Evolutionary conservation across 129 eudicot species (phyloP).

Genomic region (Rutidosis leptorrhynchoides): DNA sequence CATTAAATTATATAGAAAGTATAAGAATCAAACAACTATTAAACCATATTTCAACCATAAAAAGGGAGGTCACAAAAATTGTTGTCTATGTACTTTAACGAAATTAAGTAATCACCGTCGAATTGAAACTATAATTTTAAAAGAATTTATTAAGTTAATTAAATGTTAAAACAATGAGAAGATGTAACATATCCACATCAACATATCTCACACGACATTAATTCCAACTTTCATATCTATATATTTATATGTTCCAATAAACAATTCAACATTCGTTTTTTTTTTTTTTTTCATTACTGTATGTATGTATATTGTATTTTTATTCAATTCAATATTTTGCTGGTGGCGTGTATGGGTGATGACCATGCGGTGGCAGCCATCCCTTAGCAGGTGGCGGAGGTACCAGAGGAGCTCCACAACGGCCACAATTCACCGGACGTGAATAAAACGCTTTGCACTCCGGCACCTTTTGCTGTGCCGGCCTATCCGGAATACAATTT

Average conservation of each 20-base stretch:
- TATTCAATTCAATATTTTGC: conserved; percentile 21
- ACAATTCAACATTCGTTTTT: conserved; percentile 5
- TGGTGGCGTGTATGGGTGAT: conserved; percentile 23
- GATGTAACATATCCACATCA: conserved; percentile 31
- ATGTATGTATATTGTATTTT: too few relatives aligned
- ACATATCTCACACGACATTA: conserved; percentile 38
- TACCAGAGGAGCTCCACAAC: conserved; percentile 47
- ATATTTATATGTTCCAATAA: conserved; percentile 23
- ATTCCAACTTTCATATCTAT: conserved; percentile 23
- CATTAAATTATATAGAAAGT: too few relatives aligned
- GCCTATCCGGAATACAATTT: conserved; percentile 64
- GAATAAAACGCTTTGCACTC: conserved; percentile 65
- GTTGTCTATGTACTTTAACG: background rate
- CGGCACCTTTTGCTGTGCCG: conserved; percentile 43
- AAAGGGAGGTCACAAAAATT: background rate
- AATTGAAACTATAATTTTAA: background rate
- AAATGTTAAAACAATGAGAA: conserved; percentile 14
- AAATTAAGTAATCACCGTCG: conserved; percentile 21
- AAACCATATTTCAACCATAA: background rate
- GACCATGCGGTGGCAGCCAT: conserved; percentile 23
- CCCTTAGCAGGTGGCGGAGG: conserved; percentile 30
- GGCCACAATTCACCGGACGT: conserved; percentile 56
- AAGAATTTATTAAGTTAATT: background rate
- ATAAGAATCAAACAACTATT: too few relatives aligned
- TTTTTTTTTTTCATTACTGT: background rate